These are phyloP conservation scores for Chlorella sorokiniana DNA, from an alignment of 139 green algal species.

Conservation along the genomic window DNA sequence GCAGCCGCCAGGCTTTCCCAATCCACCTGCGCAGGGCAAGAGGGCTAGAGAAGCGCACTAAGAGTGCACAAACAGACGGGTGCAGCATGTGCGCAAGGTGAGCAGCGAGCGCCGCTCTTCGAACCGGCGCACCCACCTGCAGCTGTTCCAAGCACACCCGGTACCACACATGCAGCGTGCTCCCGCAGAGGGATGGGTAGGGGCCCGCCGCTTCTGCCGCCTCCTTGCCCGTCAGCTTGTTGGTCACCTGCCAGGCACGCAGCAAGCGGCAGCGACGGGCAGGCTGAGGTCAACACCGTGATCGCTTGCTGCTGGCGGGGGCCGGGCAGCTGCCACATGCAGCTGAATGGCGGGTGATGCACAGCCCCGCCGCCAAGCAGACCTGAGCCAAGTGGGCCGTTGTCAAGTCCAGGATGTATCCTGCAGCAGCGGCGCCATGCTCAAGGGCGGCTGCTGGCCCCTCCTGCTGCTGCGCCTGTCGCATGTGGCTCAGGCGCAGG, in stretches of 20 bases:
- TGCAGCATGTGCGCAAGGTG: too few species aligned
- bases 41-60: neutral
- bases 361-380: too few species aligned
- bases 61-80: neutral
- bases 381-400: neutral
- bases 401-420: neutral
- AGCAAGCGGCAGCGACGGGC: too few species aligned
- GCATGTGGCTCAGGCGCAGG: slow-evolving; percentile 14
- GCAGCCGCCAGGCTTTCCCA: neutral
- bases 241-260: slow-evolving; percentile 1
- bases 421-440: neutral
- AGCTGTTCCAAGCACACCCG: slow-evolving; percentile 24
- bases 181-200: slow-evolving; percentile 33
- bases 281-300: too few species aligned
- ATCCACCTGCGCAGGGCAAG: neutral
- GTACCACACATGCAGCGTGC: slow-evolving; percentile 36
- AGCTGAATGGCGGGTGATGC: too few species aligned
- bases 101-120: too few species aligned
- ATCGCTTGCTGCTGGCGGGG: too few species aligned
- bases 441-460: neutral
- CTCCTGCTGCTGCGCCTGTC: too few species aligned
- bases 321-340: too few species aligned
- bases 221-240: slow-evolving; percentile 7
- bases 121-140: slow-evolving; percentile 13
- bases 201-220: neutral